phyloP scores from a whole-genome alignment of 768 basidiomycete genomes.

The Clavulina sp. region DNA sequence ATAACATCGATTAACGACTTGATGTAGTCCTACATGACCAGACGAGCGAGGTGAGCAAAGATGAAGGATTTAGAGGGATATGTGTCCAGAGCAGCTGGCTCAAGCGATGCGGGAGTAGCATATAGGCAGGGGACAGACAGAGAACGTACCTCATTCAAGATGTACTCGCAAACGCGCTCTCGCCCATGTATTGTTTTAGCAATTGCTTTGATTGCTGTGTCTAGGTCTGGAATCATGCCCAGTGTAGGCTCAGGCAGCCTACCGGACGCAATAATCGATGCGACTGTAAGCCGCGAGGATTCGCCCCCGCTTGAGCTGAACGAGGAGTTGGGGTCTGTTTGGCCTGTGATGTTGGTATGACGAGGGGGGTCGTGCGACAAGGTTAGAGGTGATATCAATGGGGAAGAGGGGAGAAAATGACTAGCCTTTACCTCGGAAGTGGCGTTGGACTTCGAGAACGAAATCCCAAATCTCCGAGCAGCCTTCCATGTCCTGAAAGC shows the following conservation, averaged over 20 bases:
- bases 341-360: background rate
- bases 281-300: background rate
- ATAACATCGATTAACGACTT: constrained; percentile 71
- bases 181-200: constrained; percentile 54
- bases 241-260: constrained; percentile 61
- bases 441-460: constrained; percentile 78
- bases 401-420: background rate
- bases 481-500: constrained; percentile 91
- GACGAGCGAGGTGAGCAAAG: constrained; percentile 5
- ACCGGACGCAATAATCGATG: constrained; percentile 49
- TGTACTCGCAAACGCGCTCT: constrained; percentile 79
- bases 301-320: background rate
- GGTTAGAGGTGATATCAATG: background rate
- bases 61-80: constrained; percentile 2
- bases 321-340: constrained; percentile 31
- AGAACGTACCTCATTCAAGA: constrained; percentile 59
- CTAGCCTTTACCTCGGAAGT: constrained; percentile 26
- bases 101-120: background rate
- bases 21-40: constrained; percentile 55
- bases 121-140: constrained; percentile 5
- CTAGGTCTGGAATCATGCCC: constrained; percentile 64
- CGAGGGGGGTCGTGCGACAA: background rate
- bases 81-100: background rate
- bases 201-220: constrained; percentile 56
- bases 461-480: constrained; percentile 97